Conservation (phyloP, 192 early-diverging fungal species). For the Dissophora ornata region DNA sequence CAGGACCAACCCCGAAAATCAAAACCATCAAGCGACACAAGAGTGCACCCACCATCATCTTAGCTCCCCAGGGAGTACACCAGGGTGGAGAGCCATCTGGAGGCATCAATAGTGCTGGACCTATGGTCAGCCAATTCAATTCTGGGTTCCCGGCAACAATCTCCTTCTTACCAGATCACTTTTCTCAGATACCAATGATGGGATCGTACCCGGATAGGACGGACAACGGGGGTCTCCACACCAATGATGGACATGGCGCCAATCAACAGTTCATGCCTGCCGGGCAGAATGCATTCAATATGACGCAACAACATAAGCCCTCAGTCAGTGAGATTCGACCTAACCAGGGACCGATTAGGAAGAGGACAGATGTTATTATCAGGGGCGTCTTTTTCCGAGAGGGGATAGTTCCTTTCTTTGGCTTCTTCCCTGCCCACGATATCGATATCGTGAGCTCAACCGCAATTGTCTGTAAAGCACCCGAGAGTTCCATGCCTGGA, state of each 20-base stretch:
- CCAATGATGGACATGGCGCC: neutral
- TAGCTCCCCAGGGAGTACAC: neutral
- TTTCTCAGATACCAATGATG: slow-evolving; percentile 4
- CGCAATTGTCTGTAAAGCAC: slow-evolving; percentile 40
- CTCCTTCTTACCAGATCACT: slow-evolving; percentile 11
- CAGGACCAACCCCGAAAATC: slow-evolving; percentile 30
- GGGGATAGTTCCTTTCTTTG: slow-evolving; percentile 49
- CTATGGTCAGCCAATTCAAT: neutral
- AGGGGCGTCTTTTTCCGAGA: slow-evolving; percentile 33
- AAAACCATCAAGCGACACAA: slow-evolving; percentile 47
- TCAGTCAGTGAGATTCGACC: slow-evolving; percentile 32
- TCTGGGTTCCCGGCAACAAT: slow-evolving; percentile 8
- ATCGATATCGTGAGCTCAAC: slow-evolving; percentile 20
- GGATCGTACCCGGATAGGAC: neutral
- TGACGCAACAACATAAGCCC: slow-evolving; percentile 14
- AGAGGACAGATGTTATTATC: slow-evolving; percentile 43
- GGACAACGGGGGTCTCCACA: neutral
- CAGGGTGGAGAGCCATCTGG: neutral
- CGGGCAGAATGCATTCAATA: neutral
- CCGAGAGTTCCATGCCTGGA: slow-evolving; percentile 28
- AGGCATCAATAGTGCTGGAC: neutral
- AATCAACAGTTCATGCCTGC: neutral
- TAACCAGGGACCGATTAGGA: slow-evolving; percentile 38
- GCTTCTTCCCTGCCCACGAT: slow-evolving; percentile 36
- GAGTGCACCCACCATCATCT: slow-evolving; percentile 29